phyloP scores from a whole-genome alignment of 2,329 filamentous ascomycete genomes.

The Rhynchosporium secalis region DNA sequence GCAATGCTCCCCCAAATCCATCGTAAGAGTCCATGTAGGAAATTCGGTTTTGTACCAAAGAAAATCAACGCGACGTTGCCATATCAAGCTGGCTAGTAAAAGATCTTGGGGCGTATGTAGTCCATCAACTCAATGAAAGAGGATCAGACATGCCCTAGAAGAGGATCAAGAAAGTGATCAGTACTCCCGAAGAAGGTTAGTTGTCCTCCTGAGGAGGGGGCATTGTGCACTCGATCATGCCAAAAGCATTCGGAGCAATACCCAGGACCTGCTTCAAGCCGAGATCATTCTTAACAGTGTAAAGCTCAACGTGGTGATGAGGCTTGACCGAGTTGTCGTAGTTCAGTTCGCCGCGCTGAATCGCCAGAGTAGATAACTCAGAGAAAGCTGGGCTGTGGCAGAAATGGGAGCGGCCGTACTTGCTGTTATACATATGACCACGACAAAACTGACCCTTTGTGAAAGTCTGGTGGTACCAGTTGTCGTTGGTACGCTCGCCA shows the following conservation, averaged over 20 bases:
- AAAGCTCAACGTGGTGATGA: not conserved
- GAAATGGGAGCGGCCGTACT: not conserved
- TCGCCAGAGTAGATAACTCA: not conserved
- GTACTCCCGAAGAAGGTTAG: not conserved
- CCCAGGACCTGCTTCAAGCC: slow-evolving; percentile 2
- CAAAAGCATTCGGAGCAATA: slow-evolving; percentile 2
- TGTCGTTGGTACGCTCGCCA: not conserved
- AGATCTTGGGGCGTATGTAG: not conserved
- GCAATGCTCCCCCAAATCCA: not conserved
- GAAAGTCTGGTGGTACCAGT: slow-evolving; percentile 9
- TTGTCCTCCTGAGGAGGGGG: not conserved
- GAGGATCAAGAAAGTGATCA: not conserved
- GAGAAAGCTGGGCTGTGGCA: not conserved
- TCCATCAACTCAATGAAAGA: not conserved
- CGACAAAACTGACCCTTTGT: not conserved
- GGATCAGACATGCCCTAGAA: not conserved
- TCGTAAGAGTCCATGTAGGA: not conserved
- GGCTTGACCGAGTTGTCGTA: not conserved
- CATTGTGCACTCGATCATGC: not conserved
- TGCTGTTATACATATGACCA: not conserved
- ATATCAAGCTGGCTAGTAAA: no score
- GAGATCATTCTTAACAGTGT: not conserved
- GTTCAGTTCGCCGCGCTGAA: not conserved
- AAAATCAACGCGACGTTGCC: not conserved
- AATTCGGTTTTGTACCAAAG: not conserved